Base-by-base conservation (phyloP, 1,284 basidiomycete species). In the Leccinum subrobustum region DNA sequence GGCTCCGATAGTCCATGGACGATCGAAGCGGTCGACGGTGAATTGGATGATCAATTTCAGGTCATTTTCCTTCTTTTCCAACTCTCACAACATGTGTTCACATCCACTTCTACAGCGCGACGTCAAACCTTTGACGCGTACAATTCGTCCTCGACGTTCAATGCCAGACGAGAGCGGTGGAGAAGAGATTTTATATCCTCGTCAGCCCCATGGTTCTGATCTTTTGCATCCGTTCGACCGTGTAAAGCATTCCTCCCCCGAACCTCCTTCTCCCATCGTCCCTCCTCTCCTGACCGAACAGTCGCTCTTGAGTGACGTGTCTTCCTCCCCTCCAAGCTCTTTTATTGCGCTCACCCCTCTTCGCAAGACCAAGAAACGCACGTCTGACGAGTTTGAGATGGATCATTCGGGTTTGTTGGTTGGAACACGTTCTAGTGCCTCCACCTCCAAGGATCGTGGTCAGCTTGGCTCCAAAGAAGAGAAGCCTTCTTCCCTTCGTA, bases 1-100 rank as follows among this genome's bases (percentile, higher is more conserved):
- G 73, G 76, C 50, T 83, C 87, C 3, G 89, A 90, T 68, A 92
- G 89, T 68, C 91, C 91, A 7, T 93, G 91, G 91, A 92, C 91
- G 11, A 92, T 93, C 64, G 91, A 93, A 68, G 91, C 91, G 6
- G 77, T 92, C 59, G 91, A 93, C 74, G 88, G 88, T 48, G 91
- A 92, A 70, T 74, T 77, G 44, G 88, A 89, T 57, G 88, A 88
- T 57, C 78, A 79, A 59, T 85, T 86, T 65, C 83, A 89, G 78
- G 88, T 88, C 74, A 65, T 58, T 44, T 57, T 14, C 20, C 47
- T 56, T 31, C n/a, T 18, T 1, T 37, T 31, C 37, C 52, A 55
- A 52, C 48, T 54, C 48, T 18, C 35, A 4, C 5, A n/a, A 31
- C 16, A 53, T 54, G 50, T 52, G 31, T 53, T 68, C 42, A 64